Base-by-base conservation (phyloP, 116 monocot genomes). In the Dioscorea cayenensis region DNA sequence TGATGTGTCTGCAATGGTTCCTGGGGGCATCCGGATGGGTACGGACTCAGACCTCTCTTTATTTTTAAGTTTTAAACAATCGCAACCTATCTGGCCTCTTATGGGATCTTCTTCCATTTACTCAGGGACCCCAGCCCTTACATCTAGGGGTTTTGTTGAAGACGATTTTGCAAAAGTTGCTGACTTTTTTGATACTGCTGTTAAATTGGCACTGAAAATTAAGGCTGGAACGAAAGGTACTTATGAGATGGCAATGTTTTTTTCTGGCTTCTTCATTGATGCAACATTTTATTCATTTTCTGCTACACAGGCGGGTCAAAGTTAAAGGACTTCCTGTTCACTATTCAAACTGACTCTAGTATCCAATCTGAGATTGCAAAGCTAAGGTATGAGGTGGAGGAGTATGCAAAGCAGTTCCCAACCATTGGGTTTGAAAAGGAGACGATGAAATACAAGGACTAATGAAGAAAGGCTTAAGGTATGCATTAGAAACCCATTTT, bases 11-110 rank as follows among this genome's bases (percentile, higher is more conserved):
- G 99, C 99, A 55, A 94, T 99, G 99, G 99, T 94, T 77, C 99
- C 99, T 70, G 99, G 94, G 52, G 99, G 99, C 71, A 89, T 99
- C 63, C 83, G 99, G 58, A 99, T 99, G 94, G 99, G 99, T 94
- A 83, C 50, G 66, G 38, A 43, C 1, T 6, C 43, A 43, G 43
- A 43, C 0, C 43, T 29, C 43, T 2, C 1, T 43, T 43, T 8
- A 43, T 43, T 43, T 43, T 7, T 6, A 43, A 10, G 43, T 12
- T 43, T 43, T 43, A 10, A 43, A 43, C 11, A 43, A 9, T 43
- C 6, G 43, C 12, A 43, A 43, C 43, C 6, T 43, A 9, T 55
- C 55, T 55, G 55, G 2, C 17, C 14, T 16, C n/a, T 5, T n/a
- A 38, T 49, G 2, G 51, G n/a, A 35, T 74, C 36, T 36, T 74